Conservation (phyloP, 2,329 filamentous ascomycete species). For the Eutypa lata region DNA sequence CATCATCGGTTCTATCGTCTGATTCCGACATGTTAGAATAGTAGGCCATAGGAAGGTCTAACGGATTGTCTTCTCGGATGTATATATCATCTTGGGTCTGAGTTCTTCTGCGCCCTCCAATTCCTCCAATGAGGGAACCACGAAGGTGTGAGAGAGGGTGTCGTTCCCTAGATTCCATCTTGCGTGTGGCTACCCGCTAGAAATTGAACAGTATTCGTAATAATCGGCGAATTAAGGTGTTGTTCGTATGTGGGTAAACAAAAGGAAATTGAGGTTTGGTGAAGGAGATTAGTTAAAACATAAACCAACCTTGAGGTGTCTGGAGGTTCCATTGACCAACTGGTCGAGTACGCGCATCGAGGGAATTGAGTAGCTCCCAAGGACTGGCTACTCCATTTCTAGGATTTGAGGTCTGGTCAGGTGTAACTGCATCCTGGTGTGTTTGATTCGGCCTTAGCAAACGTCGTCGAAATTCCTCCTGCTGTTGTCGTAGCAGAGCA, state of each 20-base stretch:
- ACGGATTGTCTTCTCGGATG: not conserved
- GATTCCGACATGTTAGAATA: not conserved
- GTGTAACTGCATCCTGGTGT: constrained; percentile 1
- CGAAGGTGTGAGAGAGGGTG: not conserved
- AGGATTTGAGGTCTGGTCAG: constrained; percentile 2
- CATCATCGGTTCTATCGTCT: constrained; percentile 8
- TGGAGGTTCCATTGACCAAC: constrained; percentile 18
- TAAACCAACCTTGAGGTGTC: constrained; percentile 19
- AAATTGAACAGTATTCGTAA: not conserved
- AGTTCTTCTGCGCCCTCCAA: not conserved
- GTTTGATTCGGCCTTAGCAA: constrained; percentile 17
- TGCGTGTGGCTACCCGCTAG: not conserved
- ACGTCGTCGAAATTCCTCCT: constrained; percentile 20
- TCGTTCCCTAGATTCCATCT: not conserved
- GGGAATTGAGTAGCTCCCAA: constrained; percentile 4
- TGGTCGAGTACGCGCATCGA: constrained; percentile 6
- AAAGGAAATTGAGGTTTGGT: not conserved
- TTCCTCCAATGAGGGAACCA: not conserved
- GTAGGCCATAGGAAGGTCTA: not conserved
- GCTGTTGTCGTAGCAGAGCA: constrained; percentile 15
- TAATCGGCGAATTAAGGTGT: not conserved
- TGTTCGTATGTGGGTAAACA: not conserved
- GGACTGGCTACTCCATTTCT: not conserved
- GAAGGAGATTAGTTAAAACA: not conserved
- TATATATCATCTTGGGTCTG: not conserved